These are phyloP conservation scores for Alternaria tenuissima DNA, from an alignment of 2,329 filamentous ascomycete species.

Conservation along the genomic window DNA sequence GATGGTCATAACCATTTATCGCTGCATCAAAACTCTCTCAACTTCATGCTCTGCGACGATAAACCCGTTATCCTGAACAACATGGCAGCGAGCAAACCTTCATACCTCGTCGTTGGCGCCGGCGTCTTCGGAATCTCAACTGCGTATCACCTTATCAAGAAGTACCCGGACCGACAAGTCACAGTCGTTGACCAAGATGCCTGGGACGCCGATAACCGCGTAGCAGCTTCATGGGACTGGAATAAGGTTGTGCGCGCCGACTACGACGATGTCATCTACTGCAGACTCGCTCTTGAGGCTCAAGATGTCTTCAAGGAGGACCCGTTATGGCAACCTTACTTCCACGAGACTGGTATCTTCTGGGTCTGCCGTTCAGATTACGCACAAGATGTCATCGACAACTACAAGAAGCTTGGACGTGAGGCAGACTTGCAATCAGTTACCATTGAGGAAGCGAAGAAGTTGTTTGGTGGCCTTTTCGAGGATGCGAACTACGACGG, in stretches of 20 bases:
- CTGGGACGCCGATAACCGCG: constrained; percentile 42
- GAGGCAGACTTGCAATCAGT: constrained; percentile 57
- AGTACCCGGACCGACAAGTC: constrained; percentile 52
- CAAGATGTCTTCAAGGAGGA: constrained; percentile 68
- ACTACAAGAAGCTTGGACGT: constrained; percentile 60
- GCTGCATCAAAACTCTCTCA: constrained; percentile 16
- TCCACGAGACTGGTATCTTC: constrained; percentile 62
- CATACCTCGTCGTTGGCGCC: constrained; percentile 48
- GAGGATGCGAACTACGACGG: constrained; percentile 67
- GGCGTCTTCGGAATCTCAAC: constrained; percentile 51
- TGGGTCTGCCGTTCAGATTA: constrained; percentile 54
- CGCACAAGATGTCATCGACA: constrained; percentile 58
- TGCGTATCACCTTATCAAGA: constrained; percentile 51
- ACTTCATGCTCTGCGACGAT: constrained; percentile 24
- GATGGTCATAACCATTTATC: constrained; percentile 11
- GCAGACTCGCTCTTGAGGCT: constrained; percentile 70
- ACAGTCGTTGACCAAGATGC: constrained; percentile 52
- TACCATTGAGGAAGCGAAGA: constrained; percentile 60
- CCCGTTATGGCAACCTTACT: constrained; percentile 63
- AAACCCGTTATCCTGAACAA: constrained; percentile 26
- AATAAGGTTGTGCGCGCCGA: constrained; percentile 77
- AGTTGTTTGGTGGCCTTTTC: constrained; percentile 67
- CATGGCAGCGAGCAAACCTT: constrained; percentile 41
- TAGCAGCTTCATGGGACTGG: constrained; percentile 75
- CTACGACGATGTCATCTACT: constrained; percentile 71